Percentiles rank a stretch among this genome's conserved stretches.
These are phyloP conservation scores for Fusarium sp. DNA, from an alignment of 2,329 filamentous ascomycete genomes.

Conservation along the genomic window DNA sequence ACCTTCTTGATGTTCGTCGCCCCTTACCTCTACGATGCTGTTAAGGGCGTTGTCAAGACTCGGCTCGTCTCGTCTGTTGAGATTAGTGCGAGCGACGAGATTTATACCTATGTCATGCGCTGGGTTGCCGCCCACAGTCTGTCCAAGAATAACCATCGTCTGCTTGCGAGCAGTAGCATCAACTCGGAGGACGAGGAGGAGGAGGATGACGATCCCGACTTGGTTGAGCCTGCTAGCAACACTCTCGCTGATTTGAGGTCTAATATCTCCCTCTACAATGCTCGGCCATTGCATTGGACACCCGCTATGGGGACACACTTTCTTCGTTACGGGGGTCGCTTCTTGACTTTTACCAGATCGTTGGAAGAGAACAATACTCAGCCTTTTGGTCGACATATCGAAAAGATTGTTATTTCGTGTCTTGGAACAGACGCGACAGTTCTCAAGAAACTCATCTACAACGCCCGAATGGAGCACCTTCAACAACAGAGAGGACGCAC, in stretches of 20 bases:
- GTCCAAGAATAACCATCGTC: conserved; percentile 25
- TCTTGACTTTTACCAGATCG: conserved; percentile 21
- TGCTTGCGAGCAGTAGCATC: conserved; percentile 22
- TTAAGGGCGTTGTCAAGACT: neutral
- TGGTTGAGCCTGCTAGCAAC: neutral
- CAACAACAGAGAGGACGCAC: conserved; percentile 27
- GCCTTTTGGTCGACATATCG: neutral
- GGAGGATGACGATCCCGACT: neutral
- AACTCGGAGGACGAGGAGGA: neutral
- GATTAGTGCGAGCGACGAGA: conserved; percentile 24
- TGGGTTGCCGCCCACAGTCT: conserved; percentile 26
- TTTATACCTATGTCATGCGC: conserved; percentile 29
- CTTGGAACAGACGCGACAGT: conserved; percentile 21
- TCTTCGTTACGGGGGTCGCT: conserved; percentile 19
- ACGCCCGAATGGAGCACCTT: conserved; percentile 23
- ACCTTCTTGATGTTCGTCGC: neutral
- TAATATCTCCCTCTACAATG: conserved; percentile 28
- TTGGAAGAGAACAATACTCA: neutral
- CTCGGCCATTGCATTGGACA: conserved; percentile 23
- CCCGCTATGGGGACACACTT: conserved; percentile 29
- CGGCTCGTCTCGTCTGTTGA: conserved; percentile 29
- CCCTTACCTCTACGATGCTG: neutral
- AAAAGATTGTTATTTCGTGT: conserved; percentile 23
- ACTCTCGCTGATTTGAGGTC: conserved; percentile 16
- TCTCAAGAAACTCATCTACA: conserved; percentile 29